Percentiles rank a stretch among this genome's conserved stretches.
Conservation (phyloP, 2,329 filamentous ascomycete species). For the Cercospora canescens region DNA sequence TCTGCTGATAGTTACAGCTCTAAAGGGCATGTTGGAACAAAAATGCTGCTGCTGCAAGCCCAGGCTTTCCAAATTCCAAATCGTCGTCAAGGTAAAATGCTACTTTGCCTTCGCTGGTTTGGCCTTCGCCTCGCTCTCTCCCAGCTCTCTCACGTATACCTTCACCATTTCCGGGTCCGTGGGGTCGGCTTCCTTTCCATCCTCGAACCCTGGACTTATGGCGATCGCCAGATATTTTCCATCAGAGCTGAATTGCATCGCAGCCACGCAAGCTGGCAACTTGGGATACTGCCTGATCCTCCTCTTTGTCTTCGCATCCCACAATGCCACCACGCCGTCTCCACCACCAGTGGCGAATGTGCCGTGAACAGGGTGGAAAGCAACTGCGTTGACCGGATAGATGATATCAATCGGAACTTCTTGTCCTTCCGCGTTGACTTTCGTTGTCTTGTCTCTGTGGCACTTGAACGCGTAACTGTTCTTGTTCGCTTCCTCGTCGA, state of each 20-base stretch:
- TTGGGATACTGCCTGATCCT: slow-evolving; percentile 87
- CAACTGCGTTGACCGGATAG: slow-evolving; percentile 86
- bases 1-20: not conserved
- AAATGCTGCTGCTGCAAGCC: not conserved
- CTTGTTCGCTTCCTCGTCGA: slow-evolving; percentile 89
- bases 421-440: slow-evolving; percentile 51
- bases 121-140: slow-evolving; percentile 81
- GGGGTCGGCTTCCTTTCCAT: slow-evolving; percentile 77
- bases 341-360: slow-evolving; percentile 89
- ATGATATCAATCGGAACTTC: slow-evolving; percentile 72
- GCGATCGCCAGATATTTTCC: slow-evolving; percentile 78
- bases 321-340: slow-evolving; percentile 87
- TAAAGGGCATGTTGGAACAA: not conserved
- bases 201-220: slow-evolving; percentile 83
- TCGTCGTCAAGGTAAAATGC: not conserved
- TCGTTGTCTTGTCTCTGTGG: slow-evolving; percentile 75
- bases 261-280: slow-evolving; percentile 75
- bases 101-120: slow-evolving; percentile 27
- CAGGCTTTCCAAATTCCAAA: not conserved
- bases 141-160: slow-evolving; percentile 79
- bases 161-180: slow-evolving; percentile 69
- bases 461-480: slow-evolving; percentile 99
- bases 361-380: slow-evolving; percentile 79
- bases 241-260: slow-evolving; percentile 73
- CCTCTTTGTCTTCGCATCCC: slow-evolving; percentile 89